These are phyloP conservation scores for Cyberlindnera veronae DNA, from an alignment of 805 yeast genomes.

Conservation along the genomic window DNA sequence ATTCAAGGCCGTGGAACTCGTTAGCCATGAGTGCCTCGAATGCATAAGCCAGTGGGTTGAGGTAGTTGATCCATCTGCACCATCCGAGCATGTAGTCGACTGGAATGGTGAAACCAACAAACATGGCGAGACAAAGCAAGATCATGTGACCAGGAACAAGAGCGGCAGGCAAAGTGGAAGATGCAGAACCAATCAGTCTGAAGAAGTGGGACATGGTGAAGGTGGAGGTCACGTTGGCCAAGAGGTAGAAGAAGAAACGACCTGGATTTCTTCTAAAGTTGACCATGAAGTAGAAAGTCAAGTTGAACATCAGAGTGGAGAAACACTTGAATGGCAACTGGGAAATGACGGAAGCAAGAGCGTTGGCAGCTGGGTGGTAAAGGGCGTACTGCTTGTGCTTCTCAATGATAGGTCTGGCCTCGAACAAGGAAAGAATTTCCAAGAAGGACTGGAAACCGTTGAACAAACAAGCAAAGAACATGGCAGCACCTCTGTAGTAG, in stretches of 20 bases:
- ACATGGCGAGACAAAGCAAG: conserved; percentile 45
- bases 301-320: conserved; percentile 43
- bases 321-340: conserved; percentile 51
- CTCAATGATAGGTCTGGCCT: conserved; percentile 49
- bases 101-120: conserved; percentile 58
- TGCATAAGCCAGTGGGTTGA: conserved; percentile 55
- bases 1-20: conserved; percentile 48
- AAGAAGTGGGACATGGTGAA: conserved; percentile 56
- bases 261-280: conserved; percentile 52
- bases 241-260: conserved; percentile 48
- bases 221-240: conserved; percentile 41
- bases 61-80: conserved; percentile 62
- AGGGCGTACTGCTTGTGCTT: conserved; percentile 57
- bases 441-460: conserved; percentile 59
- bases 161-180: conserved; percentile 47
- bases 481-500: conserved; percentile 55
- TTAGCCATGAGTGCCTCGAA: conserved; percentile 58
- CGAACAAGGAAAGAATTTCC: conserved; percentile 41
- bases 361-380: conserved; percentile 63
- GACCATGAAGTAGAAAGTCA: conserved; percentile 51
- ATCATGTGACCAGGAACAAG: conserved; percentile 56
- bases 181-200: conserved; percentile 49
- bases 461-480: conserved; percentile 65
- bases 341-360: conserved; percentile 56
- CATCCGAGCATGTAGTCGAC: conserved; percentile 55